Evolutionary conservation across 2,329 filamentous ascomycete species (phyloP), one percentile per base, ranked within the genome.

Genomic region (Fusarium austroafricanum): DNA sequence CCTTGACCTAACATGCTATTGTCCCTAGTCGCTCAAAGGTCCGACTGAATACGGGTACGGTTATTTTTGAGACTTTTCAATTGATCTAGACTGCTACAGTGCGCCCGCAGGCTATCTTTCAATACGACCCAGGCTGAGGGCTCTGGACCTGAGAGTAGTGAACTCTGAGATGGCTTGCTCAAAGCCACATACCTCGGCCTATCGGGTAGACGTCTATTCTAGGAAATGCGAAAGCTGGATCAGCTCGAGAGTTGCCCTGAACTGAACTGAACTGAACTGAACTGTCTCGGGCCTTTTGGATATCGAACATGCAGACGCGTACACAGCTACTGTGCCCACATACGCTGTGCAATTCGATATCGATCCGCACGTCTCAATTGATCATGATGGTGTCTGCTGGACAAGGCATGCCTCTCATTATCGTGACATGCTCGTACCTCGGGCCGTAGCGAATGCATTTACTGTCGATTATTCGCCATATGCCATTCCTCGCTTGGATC

Each of bases 21-120:
- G n/a, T 12, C 26, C 15, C 21, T 21, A 21, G 17, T 43, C 35
- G 17, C 21, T 15, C 46, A 23, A 14, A n/a, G 38, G 15, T 33
- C 33, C 31, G 26, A n/a, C 39, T 17, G 5, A 17, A 37, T 55
- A 42, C 29, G 5, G 20, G 21, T 5, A 17, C 37, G 14, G 10
- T 35, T 14, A 26, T 35, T 8, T 28, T 4, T 11, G 23, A 39
- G 10, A 21, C 18, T 21, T 28, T 26, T 45, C 44, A 51, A 35
- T n/a, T 35, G 21, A 12, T 20, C 20, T 17, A 33, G n/a, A 35
- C 17, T 52, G 23, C 17, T 26, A 38, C n/a, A n/a, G n/a, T n/a
- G n/a, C 44, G 60, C 62, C 54, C 60, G 21, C 54, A 55, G n/a
- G 39, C n/a, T 55, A 18, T 49, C 23, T 38, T 57, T 43, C 15